phyloP scores from a whole-genome alignment of 257 asterid genomes.

The Solanum chmielewskii region DNA sequence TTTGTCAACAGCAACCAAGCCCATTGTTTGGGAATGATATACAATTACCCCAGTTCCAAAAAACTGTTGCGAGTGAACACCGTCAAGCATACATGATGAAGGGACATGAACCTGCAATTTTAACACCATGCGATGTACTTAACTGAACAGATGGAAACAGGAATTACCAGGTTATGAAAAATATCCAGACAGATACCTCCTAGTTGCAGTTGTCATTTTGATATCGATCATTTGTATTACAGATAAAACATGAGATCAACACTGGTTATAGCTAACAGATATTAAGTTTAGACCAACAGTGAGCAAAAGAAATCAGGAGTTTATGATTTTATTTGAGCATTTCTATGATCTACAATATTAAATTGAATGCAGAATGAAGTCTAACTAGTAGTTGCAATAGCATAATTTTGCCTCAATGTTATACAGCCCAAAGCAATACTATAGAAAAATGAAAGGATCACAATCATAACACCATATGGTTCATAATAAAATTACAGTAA shows the following conservation, averaged over 20 bases:
- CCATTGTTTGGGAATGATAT: constrained; percentile 83
- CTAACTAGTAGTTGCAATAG: not conserved
- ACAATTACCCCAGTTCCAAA: constrained; percentile 92
- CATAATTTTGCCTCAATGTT: not conserved
- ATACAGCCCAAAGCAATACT: not conserved
- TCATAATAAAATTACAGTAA: not conserved
- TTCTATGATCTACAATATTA: not conserved
- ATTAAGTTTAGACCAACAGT: not conserved
- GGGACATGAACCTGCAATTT: constrained; percentile 94
- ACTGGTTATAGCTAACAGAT: not conserved
- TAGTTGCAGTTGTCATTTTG: not conserved
- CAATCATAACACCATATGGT: not conserved
- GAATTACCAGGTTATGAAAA: not conserved
- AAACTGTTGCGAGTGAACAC: constrained; percentile 95
- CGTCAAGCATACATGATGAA: constrained; percentile 94
- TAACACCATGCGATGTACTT: not conserved
- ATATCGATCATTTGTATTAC: not conserved
- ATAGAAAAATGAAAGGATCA: not conserved
- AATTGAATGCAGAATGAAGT: not conserved
- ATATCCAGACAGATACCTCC: not conserved
- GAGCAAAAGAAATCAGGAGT: not conserved
- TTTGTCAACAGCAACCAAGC: constrained; percentile 93
- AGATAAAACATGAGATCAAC: not conserved
- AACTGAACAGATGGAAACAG: not conserved
- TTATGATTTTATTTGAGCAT: not conserved